Conservation (phyloP, 495 filamentous ascomycete species). For the Articulospora tetracladia region DNA sequence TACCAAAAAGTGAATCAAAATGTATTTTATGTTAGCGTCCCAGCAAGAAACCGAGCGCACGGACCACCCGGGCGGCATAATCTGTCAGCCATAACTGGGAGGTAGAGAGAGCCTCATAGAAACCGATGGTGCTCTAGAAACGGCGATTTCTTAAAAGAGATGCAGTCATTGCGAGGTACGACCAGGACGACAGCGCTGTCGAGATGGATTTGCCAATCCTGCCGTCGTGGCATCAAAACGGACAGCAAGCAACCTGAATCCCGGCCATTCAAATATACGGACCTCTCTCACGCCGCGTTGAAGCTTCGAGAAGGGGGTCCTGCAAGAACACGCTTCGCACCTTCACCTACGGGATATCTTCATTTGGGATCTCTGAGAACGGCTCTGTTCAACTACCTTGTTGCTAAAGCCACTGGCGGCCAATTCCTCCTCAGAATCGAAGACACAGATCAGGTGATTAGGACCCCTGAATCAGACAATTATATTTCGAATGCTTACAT, state of each 20-base stretch:
- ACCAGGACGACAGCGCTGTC: constrained; percentile 5
- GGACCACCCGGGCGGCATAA: constrained; percentile 8
- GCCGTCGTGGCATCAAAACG: constrained; percentile 4
- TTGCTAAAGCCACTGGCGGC: constrained; percentile 84
- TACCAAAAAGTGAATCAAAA: not conserved
- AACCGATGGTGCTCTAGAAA: not conserved
- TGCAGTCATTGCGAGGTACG: constrained; percentile 12
- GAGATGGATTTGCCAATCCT: constrained; percentile 23
- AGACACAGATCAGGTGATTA: constrained; percentile 84
- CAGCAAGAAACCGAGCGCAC: not conserved
- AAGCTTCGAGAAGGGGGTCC: constrained; percentile 52
- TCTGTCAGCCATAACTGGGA: not conserved
- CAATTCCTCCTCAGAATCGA: constrained; percentile 91
- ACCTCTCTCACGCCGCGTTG: constrained; percentile 1
- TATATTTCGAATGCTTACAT: not conserved
- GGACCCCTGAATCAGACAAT: not conserved
- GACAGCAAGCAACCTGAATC: not conserved
- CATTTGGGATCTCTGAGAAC: constrained; percentile 91
- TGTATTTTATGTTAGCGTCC: constrained; percentile 23
- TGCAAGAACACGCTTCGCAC: constrained; percentile 89
- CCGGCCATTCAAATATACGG: not conserved
- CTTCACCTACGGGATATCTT: constrained; percentile 89
- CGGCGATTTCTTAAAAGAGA: constrained; percentile 8
- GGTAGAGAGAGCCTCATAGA: not conserved
- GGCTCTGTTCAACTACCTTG: constrained; percentile 86